These are phyloP conservation scores for Hypoxylon rickii DNA, from an alignment of 495 filamentous ascomycete genomes.

Conservation along the genomic window DNA sequence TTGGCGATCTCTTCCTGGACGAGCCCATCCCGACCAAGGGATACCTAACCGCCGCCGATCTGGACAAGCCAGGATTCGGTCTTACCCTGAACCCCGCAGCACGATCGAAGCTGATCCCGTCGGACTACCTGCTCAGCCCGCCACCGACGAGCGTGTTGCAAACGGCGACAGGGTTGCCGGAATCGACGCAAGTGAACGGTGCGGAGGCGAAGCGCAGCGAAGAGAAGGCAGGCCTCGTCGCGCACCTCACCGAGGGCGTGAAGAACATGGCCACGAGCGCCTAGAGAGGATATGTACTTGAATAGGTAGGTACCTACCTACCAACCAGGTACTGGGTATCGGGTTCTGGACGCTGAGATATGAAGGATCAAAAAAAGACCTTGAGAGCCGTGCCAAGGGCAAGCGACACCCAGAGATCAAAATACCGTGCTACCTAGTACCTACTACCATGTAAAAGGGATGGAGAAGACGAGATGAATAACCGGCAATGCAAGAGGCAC, in stretches of 20 bases:
- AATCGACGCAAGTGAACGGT: slow-evolving; percentile 9
- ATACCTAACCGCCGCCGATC: slow-evolving; percentile 72
- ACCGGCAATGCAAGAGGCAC: slow-evolving; percentile 37
- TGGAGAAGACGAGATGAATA: slow-evolving; percentile 9
- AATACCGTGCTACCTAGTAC: neutral
- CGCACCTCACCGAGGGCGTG: slow-evolving; percentile 27
- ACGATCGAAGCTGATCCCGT: slow-evolving; percentile 70
- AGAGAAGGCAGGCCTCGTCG: slow-evolving; percentile 30
- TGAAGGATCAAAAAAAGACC: slow-evolving; percentile 16
- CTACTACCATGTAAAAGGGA: too few relatives aligned
- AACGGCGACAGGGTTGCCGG: slow-evolving; percentile 41
- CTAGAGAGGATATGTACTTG: neutral
- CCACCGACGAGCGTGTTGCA: slow-evolving; percentile 65
- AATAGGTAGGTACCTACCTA: too few relatives aligned
- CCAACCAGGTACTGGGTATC: too few relatives aligned
- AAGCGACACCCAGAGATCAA: slow-evolving; percentile 2
- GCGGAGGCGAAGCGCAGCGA: slow-evolving; percentile 22
- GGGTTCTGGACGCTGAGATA: too few relatives aligned
- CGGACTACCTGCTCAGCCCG: slow-evolving; percentile 69
- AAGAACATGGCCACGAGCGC: slow-evolving; percentile 31
- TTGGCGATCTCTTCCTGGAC: slow-evolving; percentile 87
- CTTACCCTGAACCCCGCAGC: slow-evolving; percentile 81
- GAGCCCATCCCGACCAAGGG: slow-evolving; percentile 87
- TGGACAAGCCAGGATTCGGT: slow-evolving; percentile 91
- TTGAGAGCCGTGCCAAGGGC: neutral